Evolutionary conservation across 2,329 filamentous ascomycete species (phyloP).

Genomic region (Anthostomella pinea): DNA sequence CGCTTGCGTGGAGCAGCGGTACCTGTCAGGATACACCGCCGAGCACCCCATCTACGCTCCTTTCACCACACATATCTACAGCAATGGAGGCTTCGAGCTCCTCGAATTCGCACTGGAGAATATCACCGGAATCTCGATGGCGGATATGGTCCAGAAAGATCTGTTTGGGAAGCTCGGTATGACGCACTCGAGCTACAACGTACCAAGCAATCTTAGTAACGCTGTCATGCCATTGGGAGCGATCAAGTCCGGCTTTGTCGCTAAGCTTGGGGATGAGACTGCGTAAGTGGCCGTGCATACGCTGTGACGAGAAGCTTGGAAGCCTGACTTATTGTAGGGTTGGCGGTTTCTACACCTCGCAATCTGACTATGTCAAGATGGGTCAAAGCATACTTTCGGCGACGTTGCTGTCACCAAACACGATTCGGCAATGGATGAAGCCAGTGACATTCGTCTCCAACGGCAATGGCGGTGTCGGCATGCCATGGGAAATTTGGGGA

Average conservation of each 20-base stretch:
- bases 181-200: conserved; percentile 23
- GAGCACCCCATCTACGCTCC: conserved; percentile 25
- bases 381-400: too few species aligned
- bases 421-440: too few species aligned
- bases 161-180: conserved; percentile 22
- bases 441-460: too few species aligned
- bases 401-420: too few species aligned
- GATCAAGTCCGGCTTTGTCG: conserved; percentile 32
- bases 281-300: too few species aligned
- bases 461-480: too few species aligned
- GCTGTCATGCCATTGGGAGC: conserved; percentile 21
- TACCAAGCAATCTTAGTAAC: conserved; percentile 17
- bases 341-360: not conserved
- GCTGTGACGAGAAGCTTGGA: too few species aligned
- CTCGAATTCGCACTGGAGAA: conserved; percentile 29
- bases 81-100: conserved; percentile 28
- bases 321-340: too few species aligned
- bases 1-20: conserved; percentile 18
- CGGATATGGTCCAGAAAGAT: conserved; percentile 22
- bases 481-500: too few species aligned
- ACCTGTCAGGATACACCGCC: conserved; percentile 22
- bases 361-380: too few species aligned
- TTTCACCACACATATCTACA: conserved; percentile 25
- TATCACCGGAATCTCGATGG: conserved; percentile 20
- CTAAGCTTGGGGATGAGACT: conserved; percentile 36